Evolutionary conservation across 1,139 yeast genomes (phyloP), one percentile per base, ranked within the genome.

Genomic region (Zygosaccharomyces sapae): DNA sequence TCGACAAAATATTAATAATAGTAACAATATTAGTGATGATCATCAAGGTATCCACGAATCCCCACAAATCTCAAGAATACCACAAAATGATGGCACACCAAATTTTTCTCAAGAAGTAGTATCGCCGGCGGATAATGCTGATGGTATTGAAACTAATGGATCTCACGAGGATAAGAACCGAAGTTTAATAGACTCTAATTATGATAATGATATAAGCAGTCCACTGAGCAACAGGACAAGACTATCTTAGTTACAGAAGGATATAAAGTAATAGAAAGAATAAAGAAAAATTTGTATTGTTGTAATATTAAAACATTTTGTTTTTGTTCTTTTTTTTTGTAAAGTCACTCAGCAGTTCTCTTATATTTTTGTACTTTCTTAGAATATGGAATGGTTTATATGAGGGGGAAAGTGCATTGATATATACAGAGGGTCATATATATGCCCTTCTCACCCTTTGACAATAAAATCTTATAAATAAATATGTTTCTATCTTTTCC

Each of bases 361-460:
- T n/a, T 24, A 29, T 19, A 20, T 20, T 38, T 30, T 37, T 33
- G 4, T 29, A 22, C 18, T 44, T 42, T 33, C 41, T 41, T 30
- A 44, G 50, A 47, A 47, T 47, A 49, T 49, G 44, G 52, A 49
- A 44, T 48, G 45, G 42, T 45, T 33, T 37, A 45, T 46, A 43
- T 45, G 46, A 41, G 40, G 25, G 41, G 47, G 43, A 46, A 43
- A 36, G 42, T 35, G 51, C 43, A 48, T 37, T 9, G 31, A 30
- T 37, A 37, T 46, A 45, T 43, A 37, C 41, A 43, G 48, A 48
- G 44, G 43, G 46, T 27, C 38, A 24, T 34, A 42, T 42, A 42
- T 20, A 35, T 43, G 41, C 36, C 41, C 29, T 30, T 33, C 9
- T 37, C 40, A 12, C 40, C 40, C 27, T 22, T 25, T 33, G 31